Base-by-base conservation (phyloP, 108 stramenopile genomes). In the Mediolabrus comicus region DNA sequence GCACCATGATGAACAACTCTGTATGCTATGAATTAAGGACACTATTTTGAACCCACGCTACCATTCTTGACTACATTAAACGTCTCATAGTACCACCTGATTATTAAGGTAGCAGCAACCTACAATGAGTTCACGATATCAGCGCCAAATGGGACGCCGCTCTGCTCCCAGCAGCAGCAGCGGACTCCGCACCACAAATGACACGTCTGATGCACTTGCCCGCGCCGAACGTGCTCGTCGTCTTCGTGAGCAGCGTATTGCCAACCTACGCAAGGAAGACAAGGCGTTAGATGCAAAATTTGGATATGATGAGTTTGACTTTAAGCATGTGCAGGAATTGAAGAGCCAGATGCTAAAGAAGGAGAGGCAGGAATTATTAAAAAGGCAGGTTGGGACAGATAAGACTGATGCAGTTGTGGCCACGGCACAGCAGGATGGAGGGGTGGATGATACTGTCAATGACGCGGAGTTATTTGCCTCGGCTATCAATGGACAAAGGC, bases 101-200 rank as follows among this genome's bases (percentile, higher is more conserved):
- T 33, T 33, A 49, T 24, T 22, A n/a, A n/a, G n/a, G n/a, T n/a
- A n/a, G n/a, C n/a, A n/a, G n/a, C 46, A 22, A 49, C 3, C 33
- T 49, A 56, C 38, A 36, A 74, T 75, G 74, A 76, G 75, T 49
- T 62, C 52, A n/a, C 74, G 67, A 38, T 88, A 91, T 59, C 90
- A 91, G 60, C 90, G 90, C 53, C 90, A 91, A 73, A 62, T 85
- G 46, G 87, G 87, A 13, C 51, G 38, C 28, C 31, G 43, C 4
- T 63, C 49, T 51, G 38, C 49, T 17, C 33, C 59, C 22, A 55
- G 52, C 35, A 64, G 51, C 49, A 55, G 28, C 43, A 53, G 57
- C 35, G 77, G 67, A 29, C 36, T 58, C 53, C 29, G 34, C 51
- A 67, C 66, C 36, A 59, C 53, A 32, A 41, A 74, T 32, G 43